These are phyloP conservation scores for Taxawa tesnikishii DNA, from an alignment of 2,329 filamentous ascomycete species.

Conservation along the genomic window DNA sequence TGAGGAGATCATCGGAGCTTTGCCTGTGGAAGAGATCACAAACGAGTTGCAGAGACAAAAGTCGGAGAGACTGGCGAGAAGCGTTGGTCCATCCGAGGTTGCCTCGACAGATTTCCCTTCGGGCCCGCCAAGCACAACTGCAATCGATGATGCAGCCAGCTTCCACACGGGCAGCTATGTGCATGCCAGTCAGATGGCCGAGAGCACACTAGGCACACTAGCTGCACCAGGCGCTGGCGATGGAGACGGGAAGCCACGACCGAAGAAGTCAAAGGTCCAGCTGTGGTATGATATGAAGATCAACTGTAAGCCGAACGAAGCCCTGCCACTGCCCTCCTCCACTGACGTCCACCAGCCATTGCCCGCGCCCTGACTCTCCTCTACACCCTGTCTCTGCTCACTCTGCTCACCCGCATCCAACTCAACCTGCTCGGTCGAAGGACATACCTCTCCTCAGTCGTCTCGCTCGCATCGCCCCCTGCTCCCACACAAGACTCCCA, in stretches of 20 bases:
- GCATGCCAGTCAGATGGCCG: slow-evolving; percentile 64
- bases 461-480: slow-evolving; percentile 68
- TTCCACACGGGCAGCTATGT: slow-evolving; percentile 71
- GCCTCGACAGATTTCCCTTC: slow-evolving; percentile 45
- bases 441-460: slow-evolving; percentile 91
- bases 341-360: slow-evolving; percentile 48
- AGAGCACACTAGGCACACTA: slow-evolving; percentile 29
- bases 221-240: not conserved
- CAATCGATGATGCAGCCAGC: slow-evolving; percentile 68
- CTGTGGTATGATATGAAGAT: slow-evolving; percentile 98
- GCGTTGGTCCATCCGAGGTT: slow-evolving; percentile 43
- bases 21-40: slow-evolving; percentile 87
- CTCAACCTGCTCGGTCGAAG: slow-evolving; percentile 91
- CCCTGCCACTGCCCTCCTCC: not conserved
- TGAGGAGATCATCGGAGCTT: slow-evolving; percentile 72
- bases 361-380: slow-evolving; percentile 83
- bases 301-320: slow-evolving; percentile 51
- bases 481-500: slow-evolving; percentile 50
- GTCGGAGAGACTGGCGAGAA: slow-evolving; percentile 54
- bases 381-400: slow-evolving; percentile 81
- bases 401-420: slow-evolving; percentile 86
- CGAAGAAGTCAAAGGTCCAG: slow-evolving; percentile 77
- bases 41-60: slow-evolving; percentile 93
- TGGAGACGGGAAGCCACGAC: slow-evolving; percentile 28
- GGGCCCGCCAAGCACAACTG: slow-evolving; percentile 55